These are phyloP conservation scores for Fomitopsis betulina DNA, from an alignment of 1,284 basidiomycete species.

Conservation along the genomic window DNA sequence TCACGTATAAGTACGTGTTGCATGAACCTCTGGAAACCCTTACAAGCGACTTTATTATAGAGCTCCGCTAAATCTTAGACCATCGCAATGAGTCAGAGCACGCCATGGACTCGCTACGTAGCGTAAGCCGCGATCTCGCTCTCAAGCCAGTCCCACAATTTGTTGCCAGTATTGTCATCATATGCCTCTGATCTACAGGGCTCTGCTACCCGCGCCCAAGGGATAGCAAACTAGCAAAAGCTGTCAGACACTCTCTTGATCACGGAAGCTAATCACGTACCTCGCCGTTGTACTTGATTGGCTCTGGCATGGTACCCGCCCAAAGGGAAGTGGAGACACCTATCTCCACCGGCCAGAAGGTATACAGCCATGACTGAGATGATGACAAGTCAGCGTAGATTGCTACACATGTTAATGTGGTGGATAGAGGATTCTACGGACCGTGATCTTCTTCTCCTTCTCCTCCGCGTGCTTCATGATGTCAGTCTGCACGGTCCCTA, in stretches of 20 bases:
- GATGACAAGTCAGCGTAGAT: too few species aligned
- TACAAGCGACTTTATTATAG: too few species aligned
- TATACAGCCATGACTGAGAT: not conserved
- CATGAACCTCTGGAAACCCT: too few species aligned
- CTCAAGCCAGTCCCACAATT: slow-evolving; percentile 33
- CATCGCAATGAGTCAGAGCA: too few species aligned
- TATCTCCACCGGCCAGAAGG: slow-evolving; percentile 12
- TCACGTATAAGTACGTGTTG: too few species aligned
- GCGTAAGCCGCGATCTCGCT: not conserved
- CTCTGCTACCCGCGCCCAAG: slow-evolving; percentile 30
- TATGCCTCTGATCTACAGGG: slow-evolving; percentile 16
- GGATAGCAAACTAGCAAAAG: slow-evolving; percentile 29
- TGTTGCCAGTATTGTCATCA: slow-evolving; percentile 25
- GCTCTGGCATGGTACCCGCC: slow-evolving; percentile 18
- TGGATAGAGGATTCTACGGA: not conserved
- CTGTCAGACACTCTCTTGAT: not conserved
- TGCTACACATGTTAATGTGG: not conserved
- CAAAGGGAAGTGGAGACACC: slow-evolving; percentile 22
- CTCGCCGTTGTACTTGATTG: slow-evolving; percentile 17
- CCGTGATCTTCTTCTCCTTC: not conserved
- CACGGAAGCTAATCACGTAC: slow-evolving; percentile 12
- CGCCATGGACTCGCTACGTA: not conserved
- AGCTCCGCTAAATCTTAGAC: too few species aligned
- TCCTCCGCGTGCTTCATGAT: not conserved
- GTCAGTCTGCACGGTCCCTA: not conserved